Conservation (phyloP, 306 rosid species). For the Prunus campanulata region DNA sequence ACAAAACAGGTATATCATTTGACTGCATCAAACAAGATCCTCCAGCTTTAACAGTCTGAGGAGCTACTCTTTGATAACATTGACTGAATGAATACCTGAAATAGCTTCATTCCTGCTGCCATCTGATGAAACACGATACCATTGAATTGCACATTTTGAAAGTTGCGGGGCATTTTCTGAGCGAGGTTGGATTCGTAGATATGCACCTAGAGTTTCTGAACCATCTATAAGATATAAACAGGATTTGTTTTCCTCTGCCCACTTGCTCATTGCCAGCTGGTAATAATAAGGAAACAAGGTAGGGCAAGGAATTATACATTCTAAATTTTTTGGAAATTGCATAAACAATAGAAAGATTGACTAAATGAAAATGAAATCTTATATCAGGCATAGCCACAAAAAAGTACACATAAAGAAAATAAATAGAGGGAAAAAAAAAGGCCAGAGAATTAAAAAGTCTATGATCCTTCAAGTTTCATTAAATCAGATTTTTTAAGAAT, state of each 20-base stretch:
- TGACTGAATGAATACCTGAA: constrained; percentile 53
- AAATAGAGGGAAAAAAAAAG: no score
- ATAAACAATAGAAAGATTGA: not conserved
- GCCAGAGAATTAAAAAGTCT: not conserved
- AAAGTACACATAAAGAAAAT: no score
- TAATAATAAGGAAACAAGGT: constrained; percentile 14
- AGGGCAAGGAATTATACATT: not conserved
- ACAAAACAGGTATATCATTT: not conserved
- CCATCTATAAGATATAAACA: constrained; percentile 56
- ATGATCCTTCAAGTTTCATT: not conserved
- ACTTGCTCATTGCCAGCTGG: constrained; percentile 84
- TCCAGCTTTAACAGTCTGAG: not conserved
- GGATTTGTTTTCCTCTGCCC: constrained; percentile 64
- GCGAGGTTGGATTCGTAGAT: constrained; percentile 54
- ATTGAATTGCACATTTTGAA: constrained; percentile 75
- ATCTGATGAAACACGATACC: constrained; percentile 85
- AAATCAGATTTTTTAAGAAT: not conserved
- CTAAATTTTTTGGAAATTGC: not conserved
- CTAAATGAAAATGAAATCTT: not conserved
- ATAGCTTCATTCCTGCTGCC: constrained; percentile 83
- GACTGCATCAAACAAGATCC: not conserved
- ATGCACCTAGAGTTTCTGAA: constrained; percentile 74
- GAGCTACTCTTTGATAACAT: not conserved
- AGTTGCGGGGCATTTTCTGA: constrained; percentile 60
- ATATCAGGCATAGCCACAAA: not conserved